Percentiles rank a stretch among this genome's conserved stretches.
Conservation (phyloP, 2,329 filamentous ascomycete genomes). For the Cladophialophora carrionii region DNA sequence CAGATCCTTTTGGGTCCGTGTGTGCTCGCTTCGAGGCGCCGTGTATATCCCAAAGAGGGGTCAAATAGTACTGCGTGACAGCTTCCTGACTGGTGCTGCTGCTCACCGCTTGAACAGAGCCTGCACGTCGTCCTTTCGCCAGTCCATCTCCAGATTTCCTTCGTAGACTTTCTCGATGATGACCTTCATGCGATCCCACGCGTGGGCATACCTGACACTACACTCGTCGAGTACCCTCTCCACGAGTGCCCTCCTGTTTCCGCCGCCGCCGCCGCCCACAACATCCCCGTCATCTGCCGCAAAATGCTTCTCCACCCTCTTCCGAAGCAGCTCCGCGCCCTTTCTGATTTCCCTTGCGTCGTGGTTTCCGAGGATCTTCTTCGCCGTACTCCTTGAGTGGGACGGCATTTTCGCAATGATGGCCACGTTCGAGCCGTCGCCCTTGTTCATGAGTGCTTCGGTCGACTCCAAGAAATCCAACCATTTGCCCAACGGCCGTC, state of each 20-base stretch:
- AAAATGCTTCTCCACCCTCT: slow-evolving; percentile 96
- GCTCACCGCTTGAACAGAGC: slow-evolving; percentile 48
- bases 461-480: slow-evolving; percentile 90
- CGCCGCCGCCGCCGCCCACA: slow-evolving; percentile 41
- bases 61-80: too few relatives aligned
- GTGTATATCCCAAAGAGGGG: not conserved
- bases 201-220: slow-evolving; percentile 59
- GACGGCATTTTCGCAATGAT: slow-evolving; percentile 77
- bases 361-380: slow-evolving; percentile 79
- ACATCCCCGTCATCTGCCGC: slow-evolving; percentile 73
- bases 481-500: slow-evolving; percentile 78
- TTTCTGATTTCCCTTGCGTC: slow-evolving; percentile 84
- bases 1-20: not conserved
- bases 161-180: slow-evolving; percentile 53
- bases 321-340: slow-evolving; percentile 85
- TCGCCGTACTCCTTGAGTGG: slow-evolving; percentile 79
- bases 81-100: not conserved
- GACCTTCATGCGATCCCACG: slow-evolving; percentile 55
- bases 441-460: slow-evolving; percentile 63
- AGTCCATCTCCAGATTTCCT: slow-evolving; percentile 49
- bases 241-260: slow-evolving; percentile 59
- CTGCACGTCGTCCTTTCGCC: slow-evolving; percentile 51
- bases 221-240: slow-evolving; percentile 64
- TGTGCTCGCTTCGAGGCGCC: not conserved
- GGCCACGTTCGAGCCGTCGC: slow-evolving; percentile 49